phyloP scores from a whole-genome alignment of 2,329 filamentous ascomycete species.

The Aurifilum marmelostoma region DNA sequence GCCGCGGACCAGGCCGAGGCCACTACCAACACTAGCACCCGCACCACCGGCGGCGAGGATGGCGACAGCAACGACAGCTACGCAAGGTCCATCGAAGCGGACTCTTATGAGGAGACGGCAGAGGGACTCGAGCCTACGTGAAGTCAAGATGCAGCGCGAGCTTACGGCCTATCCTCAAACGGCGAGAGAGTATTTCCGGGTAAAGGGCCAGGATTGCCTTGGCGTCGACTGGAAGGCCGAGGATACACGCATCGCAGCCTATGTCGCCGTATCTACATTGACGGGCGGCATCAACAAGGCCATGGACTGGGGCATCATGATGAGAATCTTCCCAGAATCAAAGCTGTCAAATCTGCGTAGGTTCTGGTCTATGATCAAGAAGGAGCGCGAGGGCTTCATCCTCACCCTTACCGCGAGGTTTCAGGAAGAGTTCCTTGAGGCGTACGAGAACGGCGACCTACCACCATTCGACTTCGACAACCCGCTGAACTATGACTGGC shows the following conservation, averaged over 20 bases:
- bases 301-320: conserved; percentile 64
- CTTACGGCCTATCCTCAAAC: conserved; percentile 40
- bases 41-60: too few relatives aligned
- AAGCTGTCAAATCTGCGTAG: conserved; percentile 55
- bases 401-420: conserved; percentile 64
- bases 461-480: conserved; percentile 66
- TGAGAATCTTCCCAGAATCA: conserved; percentile 58
- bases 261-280: conserved; percentile 60
- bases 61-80: background rate
- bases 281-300: conserved; percentile 62
- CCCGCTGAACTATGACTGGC: conserved; percentile 70
- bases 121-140: conserved; percentile 30
- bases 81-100: conserved; percentile 15
- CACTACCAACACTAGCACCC: background rate
- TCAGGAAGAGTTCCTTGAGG: conserved; percentile 65
- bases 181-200: conserved; percentile 39
- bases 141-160: conserved; percentile 38
- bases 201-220: conserved; percentile 37
- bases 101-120: conserved; percentile 26
- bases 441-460: conserved; percentile 66
- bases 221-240: conserved; percentile 49
- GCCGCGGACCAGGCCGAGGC: conserved; percentile 14
- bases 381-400: conserved; percentile 56
- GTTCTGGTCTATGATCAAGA: conserved; percentile 58
- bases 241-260: conserved; percentile 55